Conservation (phyloP, 495 filamentous ascomycete species). For the Cercophora samala region DNA sequence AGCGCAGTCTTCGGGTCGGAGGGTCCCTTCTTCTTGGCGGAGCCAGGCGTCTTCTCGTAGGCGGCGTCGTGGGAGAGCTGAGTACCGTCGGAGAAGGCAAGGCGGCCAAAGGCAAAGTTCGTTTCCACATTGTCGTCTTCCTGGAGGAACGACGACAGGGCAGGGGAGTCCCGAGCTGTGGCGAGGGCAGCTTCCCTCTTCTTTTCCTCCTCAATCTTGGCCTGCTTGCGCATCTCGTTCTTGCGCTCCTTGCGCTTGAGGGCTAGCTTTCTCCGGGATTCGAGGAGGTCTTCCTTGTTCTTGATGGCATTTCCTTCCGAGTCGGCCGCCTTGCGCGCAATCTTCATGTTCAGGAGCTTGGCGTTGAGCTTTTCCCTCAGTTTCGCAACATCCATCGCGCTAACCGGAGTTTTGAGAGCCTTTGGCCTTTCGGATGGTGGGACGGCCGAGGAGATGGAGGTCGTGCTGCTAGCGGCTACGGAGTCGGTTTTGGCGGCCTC, state of each 20-base stretch:
- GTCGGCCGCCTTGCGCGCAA: conserved; percentile 76
- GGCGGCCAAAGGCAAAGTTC: conserved; percentile 80
- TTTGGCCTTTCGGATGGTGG: conserved; percentile 56
- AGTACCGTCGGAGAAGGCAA: conserved; percentile 82
- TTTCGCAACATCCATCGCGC: conserved; percentile 51
- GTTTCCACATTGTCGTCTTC: conserved; percentile 49
- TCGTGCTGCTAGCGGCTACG: conserved; percentile 57
- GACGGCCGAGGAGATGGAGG: conserved; percentile 67
- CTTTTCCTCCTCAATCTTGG: conserved; percentile 70
- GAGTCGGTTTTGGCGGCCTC: conserved; percentile 51
- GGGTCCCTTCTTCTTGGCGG: conserved; percentile 65
- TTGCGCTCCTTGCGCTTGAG: conserved; percentile 81
- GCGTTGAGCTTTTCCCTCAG: conserved; percentile 72
- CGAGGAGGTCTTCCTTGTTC: conserved; percentile 84
- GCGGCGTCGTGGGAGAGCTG: conserved; percentile 64
- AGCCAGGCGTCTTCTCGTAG: conserved; percentile 46
- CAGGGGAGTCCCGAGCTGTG: conserved; percentile 56
- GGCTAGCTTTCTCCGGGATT: conserved; percentile 81
- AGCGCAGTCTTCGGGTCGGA: conserved; percentile 75
- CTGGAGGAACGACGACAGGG: conserved; percentile 63
- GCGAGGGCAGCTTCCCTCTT: conserved; percentile 67
- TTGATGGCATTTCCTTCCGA: conserved; percentile 72
- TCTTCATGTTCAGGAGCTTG: conserved; percentile 77
- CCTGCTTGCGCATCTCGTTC: conserved; percentile 69
- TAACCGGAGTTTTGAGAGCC: conserved; percentile 54